phyloP scores from a whole-genome alignment of 139 green algal genomes.

The Chlamydomonas sp. region DNA sequence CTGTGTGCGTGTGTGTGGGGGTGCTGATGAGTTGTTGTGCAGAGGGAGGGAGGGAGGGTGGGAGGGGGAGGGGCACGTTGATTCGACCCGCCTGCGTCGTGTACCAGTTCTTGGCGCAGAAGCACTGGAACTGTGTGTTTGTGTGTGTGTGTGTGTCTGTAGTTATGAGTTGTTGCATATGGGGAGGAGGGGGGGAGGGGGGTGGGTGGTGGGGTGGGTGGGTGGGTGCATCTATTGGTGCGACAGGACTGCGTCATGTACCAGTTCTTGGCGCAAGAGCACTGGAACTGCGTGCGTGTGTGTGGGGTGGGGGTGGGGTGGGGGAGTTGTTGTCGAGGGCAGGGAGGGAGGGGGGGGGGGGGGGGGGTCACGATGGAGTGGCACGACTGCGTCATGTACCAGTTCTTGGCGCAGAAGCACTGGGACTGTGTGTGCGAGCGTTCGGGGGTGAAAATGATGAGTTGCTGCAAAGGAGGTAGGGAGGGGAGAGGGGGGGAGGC shows the following conservation, averaged over 20 bases:
- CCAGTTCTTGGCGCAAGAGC: conserved; percentile 38
- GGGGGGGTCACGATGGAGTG: too few relatives aligned
- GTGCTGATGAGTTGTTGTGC: neutral
- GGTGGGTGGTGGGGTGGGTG: conserved; percentile 7
- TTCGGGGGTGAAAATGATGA: too few relatives aligned
- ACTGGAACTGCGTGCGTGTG: conserved; percentile 19
- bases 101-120: conserved; percentile 30
- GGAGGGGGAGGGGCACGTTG: neutral
- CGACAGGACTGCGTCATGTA: conserved; percentile 19
- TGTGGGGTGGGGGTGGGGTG: neutral
- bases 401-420: conserved; percentile 21
- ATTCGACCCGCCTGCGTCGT: neutral
- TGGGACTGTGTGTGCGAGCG: conserved; percentile 26
- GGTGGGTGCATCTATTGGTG: too few relatives aligned
- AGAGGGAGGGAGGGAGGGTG: neutral
- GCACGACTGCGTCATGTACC: neutral
- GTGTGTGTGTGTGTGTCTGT: neutral
- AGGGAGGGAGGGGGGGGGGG: too few relatives aligned
- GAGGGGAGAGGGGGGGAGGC: too few relatives aligned
- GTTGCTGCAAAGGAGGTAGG: too few relatives aligned
- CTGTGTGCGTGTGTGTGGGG: conserved; percentile 10
- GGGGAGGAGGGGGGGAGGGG: conserved; percentile 19
- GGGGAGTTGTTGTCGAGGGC: neutral
- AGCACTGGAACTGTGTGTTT: conserved; percentile 24
- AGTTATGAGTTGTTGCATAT: conserved; percentile 4